Evolutionary conservation across 371 early-diverging fungal genomes (phyloP).

Genomic region (Mortierella sp.): DNA sequence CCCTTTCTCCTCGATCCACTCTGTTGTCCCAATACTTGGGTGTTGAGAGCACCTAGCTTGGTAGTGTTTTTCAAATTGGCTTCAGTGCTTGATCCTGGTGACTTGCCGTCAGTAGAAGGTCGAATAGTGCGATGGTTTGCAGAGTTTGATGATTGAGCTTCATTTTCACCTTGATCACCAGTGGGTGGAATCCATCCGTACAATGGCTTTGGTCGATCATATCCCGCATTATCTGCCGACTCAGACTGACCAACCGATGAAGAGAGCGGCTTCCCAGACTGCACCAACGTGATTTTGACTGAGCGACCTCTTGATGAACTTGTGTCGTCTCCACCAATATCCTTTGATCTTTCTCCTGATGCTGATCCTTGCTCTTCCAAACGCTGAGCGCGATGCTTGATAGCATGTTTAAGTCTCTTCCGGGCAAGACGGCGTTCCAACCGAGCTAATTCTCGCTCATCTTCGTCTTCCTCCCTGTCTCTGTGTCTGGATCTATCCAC

Average conservation of each 20-base stretch:
- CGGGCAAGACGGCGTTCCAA: constrained; percentile 31
- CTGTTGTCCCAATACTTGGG: background rate
- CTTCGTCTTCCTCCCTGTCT: constrained; percentile 24
- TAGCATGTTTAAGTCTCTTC: constrained; percentile 30
- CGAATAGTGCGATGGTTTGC: constrained; percentile 14
- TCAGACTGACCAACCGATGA: constrained; percentile 11
- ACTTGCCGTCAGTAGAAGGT: constrained; percentile 13
- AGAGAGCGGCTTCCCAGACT: constrained; percentile 26
- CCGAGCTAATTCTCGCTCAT: constrained; percentile 15
- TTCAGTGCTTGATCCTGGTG: background rate
- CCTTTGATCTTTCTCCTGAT: constrained; percentile 9
- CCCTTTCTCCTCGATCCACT: constrained; percentile 6
- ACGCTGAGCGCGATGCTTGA: constrained; percentile 24
- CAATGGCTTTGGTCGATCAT: constrained; percentile 24
- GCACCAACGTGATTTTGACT: constrained; percentile 44
- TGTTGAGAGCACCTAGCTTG: constrained; percentile 9
- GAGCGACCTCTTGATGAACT: constrained; percentile 15
- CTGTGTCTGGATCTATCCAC: constrained; percentile 4
- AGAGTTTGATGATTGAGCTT: background rate
- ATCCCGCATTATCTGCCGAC: constrained; percentile 1
- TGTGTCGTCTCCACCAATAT: background rate
- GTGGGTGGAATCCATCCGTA: constrained; percentile 23
- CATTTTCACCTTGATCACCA: constrained; percentile 3
- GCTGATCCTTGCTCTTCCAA: constrained; percentile 11
- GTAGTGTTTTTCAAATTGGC: background rate